phyloP scores from a whole-genome alignment of 2,329 filamentous ascomycete species.

The Cordyceps cicadae region DNA sequence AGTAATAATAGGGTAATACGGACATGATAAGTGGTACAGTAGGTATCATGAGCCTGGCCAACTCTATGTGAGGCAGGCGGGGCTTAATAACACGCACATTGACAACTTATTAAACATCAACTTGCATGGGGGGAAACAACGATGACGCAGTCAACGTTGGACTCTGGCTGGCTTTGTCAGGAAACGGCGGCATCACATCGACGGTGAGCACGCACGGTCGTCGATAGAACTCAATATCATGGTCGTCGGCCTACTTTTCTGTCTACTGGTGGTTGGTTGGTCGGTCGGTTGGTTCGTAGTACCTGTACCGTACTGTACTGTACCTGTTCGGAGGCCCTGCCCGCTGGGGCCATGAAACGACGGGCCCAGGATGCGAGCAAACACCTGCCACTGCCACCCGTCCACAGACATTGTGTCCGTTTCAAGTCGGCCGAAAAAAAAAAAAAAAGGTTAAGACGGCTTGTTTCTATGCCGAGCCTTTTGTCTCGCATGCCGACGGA shows the following conservation, averaged over 20 bases:
- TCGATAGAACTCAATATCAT: neutral
- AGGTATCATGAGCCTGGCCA: too few relatives aligned
- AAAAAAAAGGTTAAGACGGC: neutral
- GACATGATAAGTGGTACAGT: too few relatives aligned
- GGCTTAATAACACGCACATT: neutral
- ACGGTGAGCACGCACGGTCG: neutral
- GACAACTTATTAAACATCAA: too few relatives aligned
- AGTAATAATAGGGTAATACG: too few relatives aligned
- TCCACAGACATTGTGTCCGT: neutral
- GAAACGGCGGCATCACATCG: neutral
- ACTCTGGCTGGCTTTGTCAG: neutral
- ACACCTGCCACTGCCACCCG: neutral
- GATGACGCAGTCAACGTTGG: neutral
- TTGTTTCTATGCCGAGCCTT: neutral
- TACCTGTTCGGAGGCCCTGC: neutral
- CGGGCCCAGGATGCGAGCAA: neutral
- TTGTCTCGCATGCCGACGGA: too few relatives aligned
- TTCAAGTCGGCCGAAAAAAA: neutral
- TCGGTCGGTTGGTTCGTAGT: too few relatives aligned
- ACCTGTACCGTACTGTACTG: neutral
- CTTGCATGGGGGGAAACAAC: neutral
- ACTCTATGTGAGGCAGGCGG: neutral
- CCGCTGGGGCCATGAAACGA: neutral
- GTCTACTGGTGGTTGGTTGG: too few relatives aligned
- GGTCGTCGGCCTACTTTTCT: too few relatives aligned